These are phyloP conservation scores for Blastobotrys niveus DNA, from an alignment of 1,139 yeast species.

Conservation along the genomic window DNA sequence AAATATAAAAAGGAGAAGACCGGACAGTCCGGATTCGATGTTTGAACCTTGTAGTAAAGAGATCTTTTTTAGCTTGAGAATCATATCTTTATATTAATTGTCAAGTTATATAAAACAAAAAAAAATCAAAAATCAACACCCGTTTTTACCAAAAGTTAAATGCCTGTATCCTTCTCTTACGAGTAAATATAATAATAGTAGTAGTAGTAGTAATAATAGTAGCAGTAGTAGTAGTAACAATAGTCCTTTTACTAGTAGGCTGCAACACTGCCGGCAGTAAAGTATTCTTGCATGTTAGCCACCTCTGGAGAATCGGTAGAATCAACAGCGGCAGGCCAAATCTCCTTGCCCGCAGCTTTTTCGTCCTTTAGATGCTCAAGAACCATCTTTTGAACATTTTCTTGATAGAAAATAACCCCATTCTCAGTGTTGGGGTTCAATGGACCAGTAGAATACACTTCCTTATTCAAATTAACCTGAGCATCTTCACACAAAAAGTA, in stretches of 20 bases:
- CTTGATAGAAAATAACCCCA: constrained; percentile 13
- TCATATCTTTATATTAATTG: no score
- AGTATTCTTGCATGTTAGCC: constrained; percentile 5
- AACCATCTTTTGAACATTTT: constrained; percentile 9
- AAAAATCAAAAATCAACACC: background rate
- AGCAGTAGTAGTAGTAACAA: background rate
- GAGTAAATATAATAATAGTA: background rate
- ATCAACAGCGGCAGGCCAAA: constrained; percentile 6
- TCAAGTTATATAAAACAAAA: background rate
- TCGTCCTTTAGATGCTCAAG: constrained; percentile 8
- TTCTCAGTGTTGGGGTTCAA: constrained; percentile 14
- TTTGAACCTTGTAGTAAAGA: no score
- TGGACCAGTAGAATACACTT: constrained; percentile 13
- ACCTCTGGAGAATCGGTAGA: constrained; percentile 2
- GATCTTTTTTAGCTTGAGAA: no score
- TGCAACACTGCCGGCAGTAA: constrained; percentile 4
- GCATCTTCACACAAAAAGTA: constrained; percentile 11
- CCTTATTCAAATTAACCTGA: constrained; percentile 9
- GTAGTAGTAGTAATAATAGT: background rate
- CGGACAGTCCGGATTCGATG: no score
- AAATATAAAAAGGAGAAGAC: no score
- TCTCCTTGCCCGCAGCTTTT: background rate
- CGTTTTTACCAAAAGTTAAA: background rate
- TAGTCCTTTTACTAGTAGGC: background rate
- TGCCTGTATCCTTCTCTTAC: no score